phyloP scores from a whole-genome alignment of 2,329 filamentous ascomycete species.

The Biscogniauxia mediterranea region DNA sequence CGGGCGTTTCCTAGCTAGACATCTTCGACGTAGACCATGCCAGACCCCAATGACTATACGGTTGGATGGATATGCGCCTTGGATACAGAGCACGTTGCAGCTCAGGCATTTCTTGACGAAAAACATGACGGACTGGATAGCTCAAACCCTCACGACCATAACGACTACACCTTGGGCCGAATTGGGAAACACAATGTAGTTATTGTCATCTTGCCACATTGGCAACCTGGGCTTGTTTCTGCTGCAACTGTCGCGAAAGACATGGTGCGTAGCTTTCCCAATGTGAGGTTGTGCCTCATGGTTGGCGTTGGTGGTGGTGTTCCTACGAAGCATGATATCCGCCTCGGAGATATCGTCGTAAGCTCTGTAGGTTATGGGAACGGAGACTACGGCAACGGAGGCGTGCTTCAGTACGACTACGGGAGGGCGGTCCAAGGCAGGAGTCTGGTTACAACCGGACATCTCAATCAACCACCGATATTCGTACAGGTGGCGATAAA shows the following conservation, averaged over 20 bases:
- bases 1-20: no score
- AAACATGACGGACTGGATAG: constrained; percentile 29
- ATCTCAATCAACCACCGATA: constrained; percentile 1
- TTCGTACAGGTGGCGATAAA: no score
- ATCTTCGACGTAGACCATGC: no score
- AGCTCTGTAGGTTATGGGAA: constrained; percentile 18
- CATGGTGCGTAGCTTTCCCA: constrained; percentile 29
- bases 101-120: constrained; percentile 40
- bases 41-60: constrained; percentile 29
- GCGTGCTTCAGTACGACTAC: constrained; percentile 35
- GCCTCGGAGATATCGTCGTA: constrained; percentile 35
- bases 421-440: constrained; percentile 27
- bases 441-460: constrained; percentile 13
- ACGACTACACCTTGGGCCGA: constrained; percentile 31
- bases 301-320: constrained; percentile 35
- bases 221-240: constrained; percentile 24
- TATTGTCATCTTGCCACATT: constrained; percentile 30
- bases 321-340: constrained; percentile 31
- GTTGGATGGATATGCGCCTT: constrained; percentile 47
- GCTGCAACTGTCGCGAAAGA: constrained; percentile 26
- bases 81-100: constrained; percentile 36
- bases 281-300: constrained; percentile 30
- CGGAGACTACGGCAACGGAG: constrained; percentile 8
- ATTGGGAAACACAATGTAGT: constrained; percentile 37
- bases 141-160: constrained; percentile 26